Conservation (phyloP, 805 yeast genomes). For the Jamesozyma gamospora region DNA sequence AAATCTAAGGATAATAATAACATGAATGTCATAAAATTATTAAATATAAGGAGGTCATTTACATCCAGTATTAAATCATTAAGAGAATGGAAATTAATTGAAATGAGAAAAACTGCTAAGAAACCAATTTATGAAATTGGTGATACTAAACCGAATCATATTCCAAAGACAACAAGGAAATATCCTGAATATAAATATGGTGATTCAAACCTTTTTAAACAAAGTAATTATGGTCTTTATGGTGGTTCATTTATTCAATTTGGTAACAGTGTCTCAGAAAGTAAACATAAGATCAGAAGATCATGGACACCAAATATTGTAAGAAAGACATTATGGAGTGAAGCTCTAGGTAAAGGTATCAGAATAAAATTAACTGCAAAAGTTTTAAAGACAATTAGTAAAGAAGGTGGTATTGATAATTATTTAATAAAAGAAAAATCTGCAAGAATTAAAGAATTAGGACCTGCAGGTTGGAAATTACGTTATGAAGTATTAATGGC, state of each 20-base stretch:
- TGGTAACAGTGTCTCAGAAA: constrained; percentile 72
- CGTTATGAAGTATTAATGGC: constrained; percentile 59
- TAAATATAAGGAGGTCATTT: constrained; percentile 10
- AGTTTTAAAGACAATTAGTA: constrained; percentile 77
- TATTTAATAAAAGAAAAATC: constrained; percentile 79
- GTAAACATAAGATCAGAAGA: constrained; percentile 58
- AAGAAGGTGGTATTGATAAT: constrained; percentile 91
- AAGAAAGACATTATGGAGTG: constrained; percentile 74
- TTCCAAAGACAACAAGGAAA: constrained; percentile 36
- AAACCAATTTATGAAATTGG: constrained; percentile 42
- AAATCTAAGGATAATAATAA: no score
- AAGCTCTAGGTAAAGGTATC: constrained; percentile 49
- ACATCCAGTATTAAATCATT: constrained; percentile 9
- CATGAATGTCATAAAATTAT: constrained; percentile 1
- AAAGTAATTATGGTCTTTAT: constrained; percentile 77
- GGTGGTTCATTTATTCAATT: constrained; percentile 78
- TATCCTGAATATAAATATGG: constrained; percentile 72
- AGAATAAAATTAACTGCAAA: constrained; percentile 60
- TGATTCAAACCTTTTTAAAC: constrained; percentile 66
- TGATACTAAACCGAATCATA: constrained; percentile 38
- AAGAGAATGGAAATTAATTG: constrained; percentile 37
- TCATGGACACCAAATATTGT: constrained; percentile 81
- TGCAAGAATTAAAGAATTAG: constrained; percentile 85
- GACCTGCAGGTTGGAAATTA: constrained; percentile 85
- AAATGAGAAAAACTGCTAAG: constrained; percentile 37